Evolutionary conservation across 768 basidiomycete species (phyloP).

Genomic region (Coprinopsis cinerea): DNA sequence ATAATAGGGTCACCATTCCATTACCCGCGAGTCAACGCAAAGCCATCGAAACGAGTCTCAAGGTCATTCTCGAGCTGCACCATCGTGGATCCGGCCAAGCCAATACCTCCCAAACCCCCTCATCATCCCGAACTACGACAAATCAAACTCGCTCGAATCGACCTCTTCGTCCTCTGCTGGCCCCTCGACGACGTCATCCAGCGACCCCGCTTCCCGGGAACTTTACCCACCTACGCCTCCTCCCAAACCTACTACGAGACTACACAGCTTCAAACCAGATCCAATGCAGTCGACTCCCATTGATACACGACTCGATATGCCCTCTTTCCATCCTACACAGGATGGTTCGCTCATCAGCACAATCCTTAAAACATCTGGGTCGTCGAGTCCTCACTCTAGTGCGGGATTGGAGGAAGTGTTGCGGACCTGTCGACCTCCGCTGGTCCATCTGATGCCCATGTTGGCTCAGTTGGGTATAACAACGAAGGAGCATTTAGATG

Average conservation of each 20-base stretch:
- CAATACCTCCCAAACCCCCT: constrained; percentile 8
- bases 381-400: constrained; percentile 12
- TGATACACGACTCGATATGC: constrained; percentile 22
- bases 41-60: neutral
- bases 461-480: constrained; percentile 55
- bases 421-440: constrained; percentile 56
- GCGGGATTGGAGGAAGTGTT: constrained; percentile 50
- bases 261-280: constrained; percentile 1
- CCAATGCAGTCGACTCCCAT: constrained; percentile 19
- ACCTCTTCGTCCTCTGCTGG: neutral
- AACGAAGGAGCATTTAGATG: constrained; percentile 54
- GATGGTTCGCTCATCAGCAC: constrained; percentile 40
- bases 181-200: neutral
- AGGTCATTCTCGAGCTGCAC: neutral
- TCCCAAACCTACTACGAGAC: constrained; percentile 5
- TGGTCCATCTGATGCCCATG: constrained; percentile 55
- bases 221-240: constrained; percentile 7
- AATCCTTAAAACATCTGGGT: constrained; percentile 26
- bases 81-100: constrained; percentile 9
- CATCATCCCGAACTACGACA: neutral
- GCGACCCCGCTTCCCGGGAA: neutral
- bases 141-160: neutral
- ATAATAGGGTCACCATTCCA: too few species aligned
- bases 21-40: neutral
- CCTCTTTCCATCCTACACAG: constrained; percentile 32